Evolutionary conservation across 164 flowering plant genomes (phyloP), one percentile per base, ranked within the genome.

Genomic region (Platanus orientalis): DNA sequence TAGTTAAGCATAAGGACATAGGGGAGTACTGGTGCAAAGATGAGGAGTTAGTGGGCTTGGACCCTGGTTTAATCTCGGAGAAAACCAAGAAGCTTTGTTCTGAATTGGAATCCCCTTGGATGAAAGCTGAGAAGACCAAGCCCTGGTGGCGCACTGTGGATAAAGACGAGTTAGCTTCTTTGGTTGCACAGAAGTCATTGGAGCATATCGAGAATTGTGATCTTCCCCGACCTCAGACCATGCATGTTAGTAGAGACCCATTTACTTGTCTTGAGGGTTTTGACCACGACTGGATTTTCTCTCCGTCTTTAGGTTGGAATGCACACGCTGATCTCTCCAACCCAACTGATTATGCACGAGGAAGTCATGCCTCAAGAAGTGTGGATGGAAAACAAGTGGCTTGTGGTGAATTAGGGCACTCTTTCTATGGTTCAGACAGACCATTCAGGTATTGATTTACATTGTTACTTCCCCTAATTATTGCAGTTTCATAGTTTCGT

Each of bases 141-240:
- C 83, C 81, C 20, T 77, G 85, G 85, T 81, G 84, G 85, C 76
- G 75, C 10, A 68, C 73, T 17, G 64, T 77, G 28, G 85, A 81
- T 65, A 78, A 73, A 75, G 72, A 78, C 28, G 84, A 79, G 50
- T 64, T 79, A 66, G 84, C 81, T 65, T 72, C 75, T 32, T 75
- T 81, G 67, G 83, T 80, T 61, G 83, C 84, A 54, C 73, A 66
- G 58, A 78, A 71, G 57, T 74, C 87, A 9, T 58, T 74, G 21
- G 76, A 71, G 54, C 74, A 75, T 57, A 67, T 79, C 54, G 77
- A 76, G 61, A 83, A 81, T 52, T 81, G 82, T 69, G 88, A 85
- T 71, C 81, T 80, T 70, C 86, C 83, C 1, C 75, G 64, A 47
- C 83, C 80, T 4, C 81, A 69, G 67, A 36, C 36, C 24, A 70